phyloP scores from a whole-genome alignment of 2,329 filamentous ascomycete genomes.

The Reticulascus tulasneorum region DNA sequence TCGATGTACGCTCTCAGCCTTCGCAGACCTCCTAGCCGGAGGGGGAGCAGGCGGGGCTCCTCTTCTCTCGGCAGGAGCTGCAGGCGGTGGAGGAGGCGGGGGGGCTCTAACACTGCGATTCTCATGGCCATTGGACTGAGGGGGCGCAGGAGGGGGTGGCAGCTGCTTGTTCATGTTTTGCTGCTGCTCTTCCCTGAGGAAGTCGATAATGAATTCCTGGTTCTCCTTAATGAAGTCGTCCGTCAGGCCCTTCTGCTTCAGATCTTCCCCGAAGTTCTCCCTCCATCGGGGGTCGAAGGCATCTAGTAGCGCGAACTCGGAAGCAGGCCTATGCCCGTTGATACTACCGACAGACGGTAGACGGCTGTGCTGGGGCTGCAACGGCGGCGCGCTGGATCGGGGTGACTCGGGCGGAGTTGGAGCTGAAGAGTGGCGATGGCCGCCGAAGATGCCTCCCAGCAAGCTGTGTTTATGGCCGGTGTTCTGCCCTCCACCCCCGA shows the following conservation, averaged over 20 bases:
- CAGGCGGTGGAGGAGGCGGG: conserved; percentile 28
- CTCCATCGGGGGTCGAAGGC: conserved; percentile 63
- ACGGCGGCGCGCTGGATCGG: conserved; percentile 33
- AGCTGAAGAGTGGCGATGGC: conserved; percentile 57
- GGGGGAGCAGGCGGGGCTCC: conserved; percentile 51
- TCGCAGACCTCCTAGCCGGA: conserved; percentile 56
- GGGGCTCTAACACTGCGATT: conserved; percentile 26
- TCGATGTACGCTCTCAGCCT: conserved; percentile 36
- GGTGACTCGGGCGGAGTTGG: conserved; percentile 56
- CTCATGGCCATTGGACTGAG: conserved; percentile 28
- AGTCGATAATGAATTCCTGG: conserved; percentile 65
- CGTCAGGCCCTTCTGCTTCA: conserved; percentile 58
- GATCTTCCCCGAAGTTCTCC: conserved; percentile 61
- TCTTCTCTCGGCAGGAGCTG: conserved; percentile 29
- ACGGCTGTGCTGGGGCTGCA: conserved; percentile 28
- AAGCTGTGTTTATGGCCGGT: conserved; percentile 43
- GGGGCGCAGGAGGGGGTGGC: conserved; percentile 22
- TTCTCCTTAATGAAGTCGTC: conserved; percentile 66
- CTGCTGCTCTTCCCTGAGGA: conserved; percentile 55
- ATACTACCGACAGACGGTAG: conserved; percentile 40
- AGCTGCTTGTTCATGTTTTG: conserved; percentile 24
- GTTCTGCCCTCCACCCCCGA: conserved; percentile 47
- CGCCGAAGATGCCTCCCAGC: conserved; percentile 58
- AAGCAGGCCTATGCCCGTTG: conserved; percentile 39
- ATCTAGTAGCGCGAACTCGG: conserved; percentile 60